Evolutionary conservation across 176 grass and related monocot genomes (phyloP).

Genomic region (Musa acuminata): DNA sequence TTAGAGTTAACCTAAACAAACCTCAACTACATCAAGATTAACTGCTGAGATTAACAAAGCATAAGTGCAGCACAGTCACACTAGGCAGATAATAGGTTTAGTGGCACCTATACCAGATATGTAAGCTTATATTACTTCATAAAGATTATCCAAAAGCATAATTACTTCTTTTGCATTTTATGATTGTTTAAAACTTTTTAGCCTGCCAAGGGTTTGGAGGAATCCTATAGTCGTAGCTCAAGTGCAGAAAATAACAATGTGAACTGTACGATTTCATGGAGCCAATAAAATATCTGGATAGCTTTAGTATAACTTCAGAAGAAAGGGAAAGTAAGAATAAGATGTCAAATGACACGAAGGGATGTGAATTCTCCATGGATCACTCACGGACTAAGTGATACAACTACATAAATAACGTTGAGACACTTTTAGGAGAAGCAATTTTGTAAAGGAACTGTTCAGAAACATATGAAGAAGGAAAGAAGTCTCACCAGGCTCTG

Average conservation of each 20-base stretch:
- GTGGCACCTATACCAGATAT: background rate
- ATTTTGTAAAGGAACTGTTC: background rate
- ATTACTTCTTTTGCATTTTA: background rate
- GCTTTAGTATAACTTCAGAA: too few species aligned
- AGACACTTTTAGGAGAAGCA: background rate
- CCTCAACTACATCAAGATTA: too few species aligned
- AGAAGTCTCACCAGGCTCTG: slow-evolving; percentile 44
- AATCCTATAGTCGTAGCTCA: too few species aligned
- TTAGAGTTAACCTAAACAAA: too few species aligned
- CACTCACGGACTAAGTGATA: background rate
- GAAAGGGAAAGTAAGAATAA: too few species aligned
- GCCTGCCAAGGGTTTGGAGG: background rate
- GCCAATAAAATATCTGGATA: too few species aligned
- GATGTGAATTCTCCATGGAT: background rate
- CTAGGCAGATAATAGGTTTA: background rate
- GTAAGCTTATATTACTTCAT: background rate
- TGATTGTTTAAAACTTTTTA: background rate
- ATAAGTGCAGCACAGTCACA: too few species aligned
- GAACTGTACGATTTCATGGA: too few species aligned
- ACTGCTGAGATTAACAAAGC: too few species aligned
- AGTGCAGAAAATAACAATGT: too few species aligned
- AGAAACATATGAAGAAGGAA: background rate
- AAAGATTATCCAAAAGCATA: background rate
- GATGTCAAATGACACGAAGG: background rate
- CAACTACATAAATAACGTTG: background rate